These are phyloP conservation scores for Paraconiothyrium brasiliense DNA, from an alignment of 2,329 filamentous ascomycete genomes.

Conservation along the genomic window DNA sequence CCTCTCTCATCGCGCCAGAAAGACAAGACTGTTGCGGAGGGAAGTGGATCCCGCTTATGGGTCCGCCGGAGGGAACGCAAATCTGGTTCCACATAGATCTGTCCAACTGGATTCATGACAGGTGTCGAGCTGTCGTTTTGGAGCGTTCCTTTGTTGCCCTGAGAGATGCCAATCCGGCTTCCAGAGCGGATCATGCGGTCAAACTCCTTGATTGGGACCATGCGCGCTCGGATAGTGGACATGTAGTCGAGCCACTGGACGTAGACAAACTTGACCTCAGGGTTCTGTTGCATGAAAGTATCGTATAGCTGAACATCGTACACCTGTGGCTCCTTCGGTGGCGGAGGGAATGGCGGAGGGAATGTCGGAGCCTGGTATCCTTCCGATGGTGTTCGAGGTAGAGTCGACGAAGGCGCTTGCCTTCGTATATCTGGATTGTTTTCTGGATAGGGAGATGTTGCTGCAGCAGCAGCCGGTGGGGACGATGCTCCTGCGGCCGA, in stretches of 20 bases:
- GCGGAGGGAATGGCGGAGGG: constrained; percentile 38
- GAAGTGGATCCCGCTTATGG: constrained; percentile 56
- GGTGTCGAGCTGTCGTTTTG: constrained; percentile 71
- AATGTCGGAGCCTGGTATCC: constrained; percentile 31
- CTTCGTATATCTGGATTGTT: not conserved
- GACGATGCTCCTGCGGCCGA: constrained; percentile 27
- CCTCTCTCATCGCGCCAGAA: constrained; percentile 70
- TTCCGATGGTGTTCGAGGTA: constrained; percentile 10
- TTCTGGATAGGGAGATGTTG: not conserved
- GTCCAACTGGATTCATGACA: constrained; percentile 66
- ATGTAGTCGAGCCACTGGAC: constrained; percentile 83
- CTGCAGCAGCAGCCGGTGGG: constrained; percentile 20
- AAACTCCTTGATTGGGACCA: constrained; percentile 68
- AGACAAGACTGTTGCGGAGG: constrained; percentile 72
- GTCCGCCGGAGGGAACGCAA: constrained; percentile 67
- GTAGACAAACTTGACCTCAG: constrained; percentile 71
- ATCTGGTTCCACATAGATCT: constrained; percentile 74
- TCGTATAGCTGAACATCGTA: constrained; percentile 54
- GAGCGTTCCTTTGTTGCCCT: constrained; percentile 71
- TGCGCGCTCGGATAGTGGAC: constrained; percentile 71
- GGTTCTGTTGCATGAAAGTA: constrained; percentile 61
- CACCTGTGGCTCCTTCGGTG: constrained; percentile 38
- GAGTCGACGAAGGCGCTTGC: constrained; percentile 12
- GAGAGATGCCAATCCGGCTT: constrained; percentile 67
- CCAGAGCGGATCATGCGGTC: constrained; percentile 46